phyloP scores from a whole-genome alignment of 169 alveolate species.

The Miamiensis avidus region DNA sequence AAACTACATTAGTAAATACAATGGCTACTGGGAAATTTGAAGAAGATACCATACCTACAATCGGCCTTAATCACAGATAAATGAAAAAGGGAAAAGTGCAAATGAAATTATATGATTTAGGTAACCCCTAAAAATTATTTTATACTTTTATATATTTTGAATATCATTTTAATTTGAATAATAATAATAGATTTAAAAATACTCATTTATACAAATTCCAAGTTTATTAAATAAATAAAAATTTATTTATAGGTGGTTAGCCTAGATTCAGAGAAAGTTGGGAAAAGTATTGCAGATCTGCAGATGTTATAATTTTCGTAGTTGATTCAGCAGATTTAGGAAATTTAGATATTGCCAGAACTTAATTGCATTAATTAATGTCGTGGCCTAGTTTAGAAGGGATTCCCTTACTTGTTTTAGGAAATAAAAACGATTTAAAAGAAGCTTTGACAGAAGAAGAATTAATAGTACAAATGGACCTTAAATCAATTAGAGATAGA shows the following conservation, averaged over 20 bases:
- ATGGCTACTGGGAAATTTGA: constrained; percentile 76
- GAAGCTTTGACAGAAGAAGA: constrained; percentile 74
- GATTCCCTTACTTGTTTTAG: constrained; percentile 71
- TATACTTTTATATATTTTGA: no score
- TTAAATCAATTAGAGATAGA: constrained; percentile 60
- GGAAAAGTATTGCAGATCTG: constrained; percentile 77
- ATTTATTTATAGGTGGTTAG: constrained; percentile 58
- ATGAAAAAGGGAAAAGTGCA: constrained; percentile 63
- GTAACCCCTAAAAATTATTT: background rate
- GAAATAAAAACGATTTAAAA: constrained; percentile 72
- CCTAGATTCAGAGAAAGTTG: constrained; percentile 73
- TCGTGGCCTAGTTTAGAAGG: constrained; percentile 70
- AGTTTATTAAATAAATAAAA: no score
- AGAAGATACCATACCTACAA: constrained; percentile 76
- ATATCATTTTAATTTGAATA: no score
- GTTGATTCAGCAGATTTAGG: constrained; percentile 77
- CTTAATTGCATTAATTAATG: constrained; percentile 56
- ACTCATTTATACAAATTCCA: no score
- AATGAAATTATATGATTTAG: constrained; percentile 71
- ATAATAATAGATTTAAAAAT: no score
- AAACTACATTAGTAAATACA: constrained; percentile 68
- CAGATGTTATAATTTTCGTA: constrained; percentile 70
- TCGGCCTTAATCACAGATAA: constrained; percentile 66
- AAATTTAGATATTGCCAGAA: constrained; percentile 66
- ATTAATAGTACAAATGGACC: constrained; percentile 56